Base-by-base conservation (phyloP, 2,329 filamentous ascomycete genomes). In the Cladophialophora carrionii region DNA sequence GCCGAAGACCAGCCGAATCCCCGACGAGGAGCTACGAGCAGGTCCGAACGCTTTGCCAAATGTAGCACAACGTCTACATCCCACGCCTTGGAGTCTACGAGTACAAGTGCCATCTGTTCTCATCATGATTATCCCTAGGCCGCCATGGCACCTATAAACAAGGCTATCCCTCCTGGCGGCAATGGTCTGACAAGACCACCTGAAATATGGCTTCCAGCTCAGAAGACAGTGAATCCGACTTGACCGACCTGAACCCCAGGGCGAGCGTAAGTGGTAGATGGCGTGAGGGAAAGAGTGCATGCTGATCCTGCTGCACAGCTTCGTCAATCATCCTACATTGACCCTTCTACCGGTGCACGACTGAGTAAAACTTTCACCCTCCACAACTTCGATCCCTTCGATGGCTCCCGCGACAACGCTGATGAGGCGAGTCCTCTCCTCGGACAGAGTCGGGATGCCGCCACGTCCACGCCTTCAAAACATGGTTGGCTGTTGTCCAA, bases 271-370 rank as follows among this genome's bases (percentile, higher is more conserved):
- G 61, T 31, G 14, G 51, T 20, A 10, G 34, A 14, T 1, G 12
- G 34, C 29, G 31, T 14, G 14, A n/a, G 32, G 5, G 2, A 9
- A 22, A n/a, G 5, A 51, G 10, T 20, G 10, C 41, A 24, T 32
- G 6, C 32, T 49, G 26, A 34, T 26, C 9, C 3, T 24, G 29
- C n/a, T 20, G 2, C 8, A 55, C 72, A 92, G 84, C 83, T 96
- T 67, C 88, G 90, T 71, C 90, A 94, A 75, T 91, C 91, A 70
- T 95, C 91, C 52, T 92, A 96, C 76, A 90, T 98, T 71, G 85
- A 96, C 61, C 92, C 94, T 7, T 83, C 85, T 65, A 97, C 92
- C 2, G 93, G 94, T 73, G 90, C 96, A 77, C 90, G 92, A 69
- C 85, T 92, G 54, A 89, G 88, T 73, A 90, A 90, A 68, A 85